Base-by-base conservation (phyloP, 257 asterid genomes). In the Gentiana straminea region DNA sequence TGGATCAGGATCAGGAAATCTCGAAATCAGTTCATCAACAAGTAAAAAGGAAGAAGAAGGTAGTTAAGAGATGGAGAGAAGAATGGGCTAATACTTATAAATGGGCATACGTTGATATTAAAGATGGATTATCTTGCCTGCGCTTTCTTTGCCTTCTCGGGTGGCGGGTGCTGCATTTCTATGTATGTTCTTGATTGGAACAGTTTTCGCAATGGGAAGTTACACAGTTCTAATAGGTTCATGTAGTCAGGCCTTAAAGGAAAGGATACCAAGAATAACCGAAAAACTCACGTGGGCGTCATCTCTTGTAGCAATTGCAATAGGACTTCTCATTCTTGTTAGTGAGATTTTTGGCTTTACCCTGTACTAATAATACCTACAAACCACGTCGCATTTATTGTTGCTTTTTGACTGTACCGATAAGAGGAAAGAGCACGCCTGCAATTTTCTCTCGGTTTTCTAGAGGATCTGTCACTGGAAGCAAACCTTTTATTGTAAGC, bases 61-160 rank as follows among this genome's bases (percentile, higher is more conserved):
- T 92, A 10, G 94, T 92, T 47, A 92, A 92, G 75, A 76, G 98
- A 73, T 92, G 98, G 98, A 81, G 98, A 71, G 98, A 92, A 73
- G 98, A 92, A 72, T 92, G 98, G 98, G 98, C 98, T 51, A 97
- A 92, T 72, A 92, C 98, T 2, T 92, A 92, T 75, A 92, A 92
- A 72, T 92, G 98, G 98, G 98, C 98, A 33, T 92, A 85, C 60
- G 97, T 88, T 70, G 94, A 92, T 73, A 74, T 88, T 57, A 87
- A 81, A 73, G 98, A 92, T 62, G 97, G 84, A 86, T 92, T 78
- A 63, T 92, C 59, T 70, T 92, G 73, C 99, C 97, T 0, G 99
- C 99, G 0, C 93, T 92, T 24, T 97, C 97, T 50, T 41, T 92
- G 79, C 99, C 99, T 4, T 92, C 99, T 54, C 86, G 99, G 6